Base-by-base conservation (phyloP, 2,329 filamentous ascomycete genomes). In the Graphilbum fragrans region DNA sequence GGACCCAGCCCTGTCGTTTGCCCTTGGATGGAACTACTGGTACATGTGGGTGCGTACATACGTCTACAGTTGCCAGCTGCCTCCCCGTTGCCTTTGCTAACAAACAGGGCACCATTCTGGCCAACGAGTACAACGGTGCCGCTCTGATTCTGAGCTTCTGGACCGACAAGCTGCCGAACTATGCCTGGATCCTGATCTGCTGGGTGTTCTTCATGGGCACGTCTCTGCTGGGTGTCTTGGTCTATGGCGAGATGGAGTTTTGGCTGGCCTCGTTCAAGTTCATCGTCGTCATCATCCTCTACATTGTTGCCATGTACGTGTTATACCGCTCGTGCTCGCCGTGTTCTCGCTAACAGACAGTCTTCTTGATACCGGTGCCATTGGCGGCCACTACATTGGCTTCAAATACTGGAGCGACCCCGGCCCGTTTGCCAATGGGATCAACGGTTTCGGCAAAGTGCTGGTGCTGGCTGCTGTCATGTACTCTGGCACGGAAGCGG, bases 381-480 rank as follows among this genome's bases (percentile, higher is more conserved):
- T 37, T 12, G 41, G 41, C 29, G 38, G 20, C 37, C 52, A 58
- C 39, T 49, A 51, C 8, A 56, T 57, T n/a, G n/a, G n/a, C n/a
- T n/a, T n/a, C 37, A 57, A 66, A 19, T 86, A 86, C 56, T 87
- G 82, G 82, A 65, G 72, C 39, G 62, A 80, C 35, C 82, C 82
- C 0, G 83, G 82, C 8, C 72, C 82, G 0, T 86, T 86, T 51
- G 67, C 70, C 0, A 64, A 80, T n/a, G 82, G 82, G 8, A 77
- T 85, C 51, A 67, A 72, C 8, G 75, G 79, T 7, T 71, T 80
- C 12, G 74, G 74, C 1, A 69, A 68, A n/a, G 77, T 80, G 29
- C 79, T 82, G 47, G 75, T 82, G 31, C 82, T 77, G 49, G 81
- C 77, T 54, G 77, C 74, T 8, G 82, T 80, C 3, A 80, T 82